Evolutionary conservation across 1,139 yeast species (phyloP), one percentile per base, ranked within the genome.

Genomic region (Lizanozyma gosingica): DNA sequence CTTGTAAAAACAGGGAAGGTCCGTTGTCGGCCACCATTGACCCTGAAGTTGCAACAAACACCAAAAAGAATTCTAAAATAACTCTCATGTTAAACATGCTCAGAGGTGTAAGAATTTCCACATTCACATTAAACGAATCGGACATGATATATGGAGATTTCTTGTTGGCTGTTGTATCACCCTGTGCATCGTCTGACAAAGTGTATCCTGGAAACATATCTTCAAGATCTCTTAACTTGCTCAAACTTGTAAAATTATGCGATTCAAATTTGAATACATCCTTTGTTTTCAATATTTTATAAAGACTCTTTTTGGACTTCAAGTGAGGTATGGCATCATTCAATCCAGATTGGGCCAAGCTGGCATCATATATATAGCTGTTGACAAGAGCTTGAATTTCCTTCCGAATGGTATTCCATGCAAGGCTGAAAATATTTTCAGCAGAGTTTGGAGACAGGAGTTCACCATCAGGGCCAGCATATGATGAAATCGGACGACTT

Each of bases 51-150:
- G 78, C 76, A 17, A 74, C 60, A 49, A 81, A 80, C 14, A 74
- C 60, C 39, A 81, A 69, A 29, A 81, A 74, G 39, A 76, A 74
- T 43, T 79, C 86, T 43, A 80, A 57, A 18, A 87, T 73, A 3
- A 85, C 74, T 48, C 94, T 73, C 81, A 88, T 85, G 52, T 88
- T 86, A 60, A 83, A 80, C n/a, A 87, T 73, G 51, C 80, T 80
- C 3, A 87, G 78, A 0, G 84, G 80, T 1, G 85, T 85, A 36
- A 90, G 65, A 1, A 83, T 74, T 44, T 82, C 81, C 41, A 83
- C 81, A 47, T 71, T 71, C 14, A 77, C 69, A 47, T 63, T 67
- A 46, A 69, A 70, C 3, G 71, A 60, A 46, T 78, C 84, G 47
- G 68, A 76, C 40, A 80, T 78, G 38, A 83, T 73, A 50, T 75